Evolutionary conservation across 2,329 filamentous ascomycete species (phyloP).

Genomic region (Aspergillus pseudonomiae): DNA sequence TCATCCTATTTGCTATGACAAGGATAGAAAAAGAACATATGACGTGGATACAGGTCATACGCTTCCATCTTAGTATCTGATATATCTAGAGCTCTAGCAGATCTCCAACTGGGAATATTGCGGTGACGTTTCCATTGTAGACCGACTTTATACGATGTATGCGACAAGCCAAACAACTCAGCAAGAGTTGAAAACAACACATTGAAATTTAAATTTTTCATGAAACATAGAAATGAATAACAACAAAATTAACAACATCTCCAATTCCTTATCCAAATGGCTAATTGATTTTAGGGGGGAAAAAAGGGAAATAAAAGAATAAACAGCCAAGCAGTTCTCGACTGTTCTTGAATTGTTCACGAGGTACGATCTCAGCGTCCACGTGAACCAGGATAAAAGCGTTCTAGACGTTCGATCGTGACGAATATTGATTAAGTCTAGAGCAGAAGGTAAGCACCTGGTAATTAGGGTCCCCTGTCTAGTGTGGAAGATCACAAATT

Average conservation of each 20-base stretch:
- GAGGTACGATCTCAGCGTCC: background rate
- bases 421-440: background rate
- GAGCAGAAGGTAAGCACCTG: background rate
- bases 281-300: background rate
- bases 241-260: background rate
- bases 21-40: background rate
- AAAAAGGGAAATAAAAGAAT: background rate
- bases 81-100: background rate
- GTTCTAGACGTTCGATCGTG: background rate
- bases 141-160: background rate
- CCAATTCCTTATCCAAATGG: background rate
- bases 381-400: background rate
- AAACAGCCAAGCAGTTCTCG: background rate
- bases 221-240: background rate
- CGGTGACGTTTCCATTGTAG: background rate
- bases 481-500: background rate
- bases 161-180: background rate
- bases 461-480: background rate
- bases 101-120: background rate
- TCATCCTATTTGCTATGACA: background rate
- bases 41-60: background rate
- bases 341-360: background rate
- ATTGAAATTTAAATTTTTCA: background rate
- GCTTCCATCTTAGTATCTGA: background rate
- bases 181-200: background rate